Evolutionary conservation across 2,329 filamentous ascomycete species (phyloP), one percentile per base, ranked within the genome.

Genomic region (Aspergillus neoniger): DNA sequence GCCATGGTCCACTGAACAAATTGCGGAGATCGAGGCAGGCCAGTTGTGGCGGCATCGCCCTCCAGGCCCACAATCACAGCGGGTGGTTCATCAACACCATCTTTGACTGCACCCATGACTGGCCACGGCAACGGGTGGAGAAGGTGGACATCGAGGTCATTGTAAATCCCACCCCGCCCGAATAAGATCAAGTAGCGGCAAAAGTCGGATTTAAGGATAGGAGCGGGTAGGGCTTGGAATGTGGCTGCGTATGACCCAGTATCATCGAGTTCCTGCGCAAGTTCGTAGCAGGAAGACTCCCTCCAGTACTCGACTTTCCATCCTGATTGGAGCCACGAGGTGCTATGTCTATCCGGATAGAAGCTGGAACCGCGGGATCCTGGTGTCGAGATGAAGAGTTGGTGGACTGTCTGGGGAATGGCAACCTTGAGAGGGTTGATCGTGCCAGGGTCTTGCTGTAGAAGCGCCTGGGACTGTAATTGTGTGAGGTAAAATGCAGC

Each of bases 1-100:
- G 49, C 56, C 56, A 58, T 58, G 4, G 56, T 58, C 56, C 56
- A 58, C 38, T 58, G 56, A 14, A 58, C 56, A n/a, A 58, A 58
- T 4, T 58, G 56, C 23, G 56, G 56, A n/a, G 56, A 53, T 15
- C 56, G 56, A 8, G 56, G 56, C 4, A 58, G 56, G 17, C 56
- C 56, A 5, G 38, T 12, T 5, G 56, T 58, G 23, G 56, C 19
- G 4, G 56, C 48, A 28, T 58, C 56, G 14, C 56, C 56, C 44
- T 58, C 56, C 12, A 58, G 10, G 1, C 56, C 56, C 12, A 58
- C 41, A n/a, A 58, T 53, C 30, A 53, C 56, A 17, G 48, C 38
- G 4, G 56, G 56, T 3, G 38, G 23, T n/a, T 23, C 19, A 6
- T 32, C 50, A 21, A n/a, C 50, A 1, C n/a, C 50, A 28, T 39